Evolutionary conservation across 2,329 filamentous ascomycete genomes (phyloP), one percentile per base, ranked within the genome.

Genomic region (Neofusicoccum cordaticola): DNA sequence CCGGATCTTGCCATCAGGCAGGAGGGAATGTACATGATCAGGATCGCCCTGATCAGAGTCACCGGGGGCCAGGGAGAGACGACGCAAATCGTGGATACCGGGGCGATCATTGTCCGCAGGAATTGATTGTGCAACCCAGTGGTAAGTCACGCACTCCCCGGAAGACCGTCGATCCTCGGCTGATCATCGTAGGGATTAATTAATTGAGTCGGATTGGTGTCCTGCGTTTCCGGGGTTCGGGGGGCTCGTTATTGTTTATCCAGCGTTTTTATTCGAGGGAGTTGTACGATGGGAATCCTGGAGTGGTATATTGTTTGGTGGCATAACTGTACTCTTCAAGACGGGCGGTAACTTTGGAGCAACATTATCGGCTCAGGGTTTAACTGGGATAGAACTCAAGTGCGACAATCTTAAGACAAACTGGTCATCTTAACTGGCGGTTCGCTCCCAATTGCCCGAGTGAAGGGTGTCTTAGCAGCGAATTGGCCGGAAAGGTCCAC

Each of bases 11-110:
- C 68, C 51, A 75, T 78, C 48, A 72, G 73, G 17, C 74, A 76
- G 66, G 69, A 72, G 44, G 75, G 75, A 47, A 75, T 71, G 15
- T 78, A 74, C 66, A 71, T 73, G 35, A 75, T 78, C 69, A 72
- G 75, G 56, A 73, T 78, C 66, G 77, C 75, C 3, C 68, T 78
- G 31, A 69, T 77, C n/a, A 72, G 72, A 45, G 73, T 65, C 13
- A 60, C 37, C 5, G 31, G 53, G 17, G 56, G 53, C 13, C 53
- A 60, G 4, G 63, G 63, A 19, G 63, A 65, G 47, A 60, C 56
- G n/a, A 65, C 42, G 17, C 53, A 65, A 52, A 48, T 48, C 19
- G 63, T 65, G 37, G 53, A 65, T 27, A 65, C 53, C 6, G 35
- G 37, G 22, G 41, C 56, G 19, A 53, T 65, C 31, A 42, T 65